These are phyloP conservation scores for Cordyceps cicadae DNA, from an alignment of 2,329 filamentous ascomycete genomes.

Conservation along the genomic window DNA sequence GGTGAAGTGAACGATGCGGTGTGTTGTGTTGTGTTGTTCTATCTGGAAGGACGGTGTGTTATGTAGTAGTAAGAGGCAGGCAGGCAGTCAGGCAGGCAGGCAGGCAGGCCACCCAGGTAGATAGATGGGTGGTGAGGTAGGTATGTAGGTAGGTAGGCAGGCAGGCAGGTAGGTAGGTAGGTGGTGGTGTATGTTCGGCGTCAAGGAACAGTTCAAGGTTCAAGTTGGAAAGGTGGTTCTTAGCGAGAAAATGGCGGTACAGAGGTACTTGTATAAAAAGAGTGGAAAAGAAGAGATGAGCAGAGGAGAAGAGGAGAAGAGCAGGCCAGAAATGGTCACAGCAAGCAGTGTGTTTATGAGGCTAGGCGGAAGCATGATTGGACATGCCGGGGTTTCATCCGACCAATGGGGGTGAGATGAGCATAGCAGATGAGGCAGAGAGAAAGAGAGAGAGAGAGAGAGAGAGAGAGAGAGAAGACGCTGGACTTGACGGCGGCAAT, in stretches of 20 bases:
- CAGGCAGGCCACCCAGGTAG: no score
- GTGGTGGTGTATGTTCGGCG: not conserved
- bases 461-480: constrained; percentile 20
- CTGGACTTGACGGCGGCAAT: constrained; percentile 22
- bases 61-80: not conserved
- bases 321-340: constrained; percentile 15
- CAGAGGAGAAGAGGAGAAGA: not conserved
- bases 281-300: constrained; percentile 4
- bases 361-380: constrained; percentile 26
- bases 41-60: not conserved
- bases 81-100: not conserved
- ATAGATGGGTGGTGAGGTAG: no score
- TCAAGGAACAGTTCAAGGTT: constrained; percentile 1
- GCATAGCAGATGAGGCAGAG: constrained; percentile 27
- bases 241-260: constrained; percentile 6
- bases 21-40: not conserved
- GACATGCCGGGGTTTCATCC: constrained; percentile 22
- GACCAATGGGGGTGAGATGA: constrained; percentile 27
- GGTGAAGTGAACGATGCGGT: not conserved
- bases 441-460: constrained; percentile 12
- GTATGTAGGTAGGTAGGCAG: not conserved
- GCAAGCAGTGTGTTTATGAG: constrained; percentile 22
- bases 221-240: not conserved
- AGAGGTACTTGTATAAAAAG: constrained; percentile 11
- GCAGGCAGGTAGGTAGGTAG: no score